A percentile compares a stretch with the other conserved stretches of the same genome.
Evolutionary conservation across 176 grass and related monocot genomes (phyloP).

Genomic region (Zea mays): Zm-B73-REFERENCE-NAM-5.0 NC_050102.1:170505501-170506000

Average conservation of each 20-base stretch:
- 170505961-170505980: too few relatives aligned
- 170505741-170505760: background rate
- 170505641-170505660: background rate
- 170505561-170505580: background rate
- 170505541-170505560: background rate
- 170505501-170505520: background rate
- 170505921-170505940: too few relatives aligned
- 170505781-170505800: background rate
- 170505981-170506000: too few relatives aligned
- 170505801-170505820: background rate
- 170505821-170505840: background rate
- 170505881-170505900: background rate
- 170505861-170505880: background rate
- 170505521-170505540: conserved; percentile 26
- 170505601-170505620: background rate
- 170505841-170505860: background rate
- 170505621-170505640: background rate
- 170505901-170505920: background rate
- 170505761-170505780: background rate
- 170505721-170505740: background rate
- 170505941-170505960: too few relatives aligned
- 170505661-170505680: background rate
- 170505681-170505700: background rate
- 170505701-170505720: background rate
- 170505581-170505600: background rate